Base-by-base conservation (phyloP, 495 filamentous ascomycete species). In the Podospora pseudocomata region DNA sequence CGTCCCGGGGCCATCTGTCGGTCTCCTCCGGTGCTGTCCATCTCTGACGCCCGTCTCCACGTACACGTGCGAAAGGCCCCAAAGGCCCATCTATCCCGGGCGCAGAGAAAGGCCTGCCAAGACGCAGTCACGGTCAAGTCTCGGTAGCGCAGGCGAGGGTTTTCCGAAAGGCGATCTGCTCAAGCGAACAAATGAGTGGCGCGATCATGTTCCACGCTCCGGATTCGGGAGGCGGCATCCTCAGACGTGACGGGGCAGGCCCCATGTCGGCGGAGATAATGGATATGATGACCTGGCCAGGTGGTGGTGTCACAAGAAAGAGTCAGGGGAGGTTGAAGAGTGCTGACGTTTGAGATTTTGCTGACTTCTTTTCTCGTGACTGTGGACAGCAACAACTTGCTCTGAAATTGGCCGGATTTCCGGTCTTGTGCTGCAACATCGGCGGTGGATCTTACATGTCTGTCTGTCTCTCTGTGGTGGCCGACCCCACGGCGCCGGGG, bases 131-230 rank as follows among this genome's bases (percentile, higher is more conserved):
- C 61, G 34, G 27, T 58, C 62, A 49, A 67, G 62, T 68, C 15
- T 63, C 65, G 59, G 63, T 27, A 63, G 59, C 11, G 62, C 55
- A 64, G 65, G 34, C 26, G 55, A 65, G 32, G 27, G 55, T 60
- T 61, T 61, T 65, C 54, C 64, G 34, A 63, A 59, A 28, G 61
- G 65, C 28, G 65, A 70, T 70, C 65, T 63, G 69, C n/a, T 53
- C 19, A 66, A 60, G 63, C 63, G 58, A 64, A 18, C 27, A 64
- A 66, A 64, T 63, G 65, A 67, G 63, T 66, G 55, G 65, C 66
- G 59, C 69, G 65, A 67, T 63, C 65, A 65, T 55, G 72, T 73
- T 71, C 39, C 72, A 73, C 72, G 61, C 54, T 67, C 58, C 65
- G 65, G 58, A 30, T 34, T 34, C 72, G 72, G 67, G 59, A 70